Conservation (phyloP, 1,284 basidiomycete genomes). For the Pterulicium gracile region DNA sequence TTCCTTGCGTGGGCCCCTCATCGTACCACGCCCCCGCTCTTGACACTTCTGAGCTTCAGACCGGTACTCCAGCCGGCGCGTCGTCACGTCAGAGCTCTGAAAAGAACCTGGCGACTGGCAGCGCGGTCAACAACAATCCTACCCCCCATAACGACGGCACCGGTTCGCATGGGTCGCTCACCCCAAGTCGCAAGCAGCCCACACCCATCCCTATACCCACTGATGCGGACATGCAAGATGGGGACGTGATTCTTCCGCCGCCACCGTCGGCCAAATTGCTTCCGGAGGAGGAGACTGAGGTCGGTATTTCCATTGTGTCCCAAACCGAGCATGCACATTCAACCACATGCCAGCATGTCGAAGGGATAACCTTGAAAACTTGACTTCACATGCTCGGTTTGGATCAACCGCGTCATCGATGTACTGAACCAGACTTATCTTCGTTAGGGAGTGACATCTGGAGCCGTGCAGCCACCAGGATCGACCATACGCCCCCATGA, state of each 20-base stretch:
- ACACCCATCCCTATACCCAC: neutral
- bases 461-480: conserved; percentile 45
- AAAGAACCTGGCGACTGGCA: conserved; percentile 23
- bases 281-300: conserved; percentile 40
- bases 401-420: conserved; percentile 14
- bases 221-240: conserved; percentile 9
- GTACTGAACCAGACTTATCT: conserved; percentile 11
- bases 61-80: conserved; percentile 11
- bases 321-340: conserved; percentile 17
- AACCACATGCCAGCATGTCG: conserved; percentile 32
- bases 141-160: too few relatives aligned
- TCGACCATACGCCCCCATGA: conserved; percentile 27
- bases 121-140: too few relatives aligned
- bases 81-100: conserved; percentile 22
- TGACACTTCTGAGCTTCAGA: conserved; percentile 2
- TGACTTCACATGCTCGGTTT: too few relatives aligned
- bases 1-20: conserved; percentile 16
- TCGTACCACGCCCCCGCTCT: conserved; percentile 18
- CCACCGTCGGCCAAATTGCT: conserved; percentile 33
- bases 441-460: conserved; percentile 33
- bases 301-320: too few relatives aligned
- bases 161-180: conserved; percentile 57
- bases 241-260: conserved; percentile 19
- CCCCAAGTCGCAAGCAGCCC: conserved; percentile 47
- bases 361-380: too few relatives aligned